Base-by-base conservation (phyloP, 2,329 filamentous ascomycete genomes). In the Lanzia echinophila region DNA sequence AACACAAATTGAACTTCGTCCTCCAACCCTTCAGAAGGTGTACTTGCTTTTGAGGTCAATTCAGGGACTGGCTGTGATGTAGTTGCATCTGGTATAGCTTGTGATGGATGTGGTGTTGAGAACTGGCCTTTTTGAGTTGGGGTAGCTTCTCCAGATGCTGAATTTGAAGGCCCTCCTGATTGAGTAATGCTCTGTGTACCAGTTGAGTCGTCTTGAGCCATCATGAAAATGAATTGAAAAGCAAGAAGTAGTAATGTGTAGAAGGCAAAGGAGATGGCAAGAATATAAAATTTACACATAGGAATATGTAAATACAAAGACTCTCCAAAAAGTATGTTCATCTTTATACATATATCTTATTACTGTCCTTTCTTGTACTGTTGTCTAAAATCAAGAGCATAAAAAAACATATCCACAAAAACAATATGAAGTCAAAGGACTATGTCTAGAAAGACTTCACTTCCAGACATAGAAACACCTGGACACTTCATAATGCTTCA, bases 1-100 rank as follows among this genome's bases (percentile, higher is more conserved):
- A 72, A 74, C 32, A 77, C 65, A 51, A 76, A 73, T 58, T 75
- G 68, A 32, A 76, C 66, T 47, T 76, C 74, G 54, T 71, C 69
- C 46, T 75, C 72, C 22, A 59, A 60, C 50, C 63, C 56, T 59
- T 70, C 44, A n/a, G 41, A 15, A 15, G 15, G 11, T 24, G 8
- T 8, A 28, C 24, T 17, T 2, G 20, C 50, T 20, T 31, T 46
- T 24, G 31, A 8, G 3, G 7, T 24, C n/a, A 3, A 32, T 36
- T 34, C 36, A 47, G 33, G 46, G 31, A 43, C 31, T 33, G 36
- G 24, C 33, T 50, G 39, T 17, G 7, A 4, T 13, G 20, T 32
- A 31, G 34, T 32, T 10, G 6, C 34, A 33, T 17, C 15, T 34
- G 12, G 2, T 31, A 15, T 15, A 32, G 20, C 19, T 15, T 39